Base-by-base conservation (phyloP, 1,284 basidiomycete species). In the Trichosporon sp. region DNA sequence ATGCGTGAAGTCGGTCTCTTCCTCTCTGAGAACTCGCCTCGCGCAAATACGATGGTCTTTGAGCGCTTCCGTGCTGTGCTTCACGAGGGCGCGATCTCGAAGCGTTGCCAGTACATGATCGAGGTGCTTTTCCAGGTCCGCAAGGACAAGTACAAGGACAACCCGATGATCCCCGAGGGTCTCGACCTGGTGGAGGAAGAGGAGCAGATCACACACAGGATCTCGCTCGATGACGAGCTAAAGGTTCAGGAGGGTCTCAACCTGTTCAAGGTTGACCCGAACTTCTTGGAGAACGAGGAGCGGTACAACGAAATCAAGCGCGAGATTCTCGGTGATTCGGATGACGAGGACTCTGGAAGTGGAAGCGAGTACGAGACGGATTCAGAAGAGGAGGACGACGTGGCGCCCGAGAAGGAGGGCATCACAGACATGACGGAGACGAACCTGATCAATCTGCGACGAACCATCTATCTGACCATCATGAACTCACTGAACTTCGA, bases 91-190 rank as follows among this genome's bases (percentile, higher is more conserved):
- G 83, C 86, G 44, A 95, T 99, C 79, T 92, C 90, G 75, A 95
- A 98, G 75, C 88, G 96, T 70, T 93, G 97, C 27, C 95, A 99
- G 77, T 99, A 97, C 82, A 98, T 98, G 96, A 94, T 99, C 74
- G 96, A 99, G 81, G 95, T 99, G 4, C 84, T 96, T 60, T 96
- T 97, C 90, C 94, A 96, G 80, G 92, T 97, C 10, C 86, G 95
- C 69, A 95, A 96, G 82, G 96, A 99, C 83, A 93, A 91, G 80
- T 99, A 92, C 85, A 97, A 97, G 84, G 95, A 99, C 78, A 97
- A 99, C 78, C 95, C 94, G 21, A 87, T 91, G 68, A 82, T 99
- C 54, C 89, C 92, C 1, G 94, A 98, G 74, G 93, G 93, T 0
- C 80, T 99, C 73, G 96, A 99, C 76, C 81, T 99, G 32, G 96